These are phyloP conservation scores for Margaritispora aquatica DNA, from an alignment of 495 filamentous ascomycete species.

Conservation along the genomic window DNA sequence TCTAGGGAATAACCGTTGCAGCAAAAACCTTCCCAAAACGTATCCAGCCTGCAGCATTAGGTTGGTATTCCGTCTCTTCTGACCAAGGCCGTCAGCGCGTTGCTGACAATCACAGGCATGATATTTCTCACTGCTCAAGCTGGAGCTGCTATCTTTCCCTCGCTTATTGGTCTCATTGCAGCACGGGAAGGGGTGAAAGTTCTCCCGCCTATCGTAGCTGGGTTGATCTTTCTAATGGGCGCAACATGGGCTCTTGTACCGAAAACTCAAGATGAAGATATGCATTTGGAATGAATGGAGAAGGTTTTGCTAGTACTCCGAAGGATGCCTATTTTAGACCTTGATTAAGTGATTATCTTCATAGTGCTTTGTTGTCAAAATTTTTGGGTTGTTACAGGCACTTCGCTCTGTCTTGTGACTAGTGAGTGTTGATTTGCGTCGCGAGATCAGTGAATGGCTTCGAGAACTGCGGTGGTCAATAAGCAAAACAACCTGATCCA, in stretches of 20 bases:
- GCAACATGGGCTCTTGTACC: slow-evolving; percentile 42
- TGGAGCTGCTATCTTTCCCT: slow-evolving; percentile 44
- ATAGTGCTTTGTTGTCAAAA: too few relatives aligned
- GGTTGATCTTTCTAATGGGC: slow-evolving; percentile 35
- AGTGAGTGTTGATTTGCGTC: too few relatives aligned
- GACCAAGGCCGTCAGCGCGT: too few relatives aligned
- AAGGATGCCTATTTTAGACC: too few relatives aligned
- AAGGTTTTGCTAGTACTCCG: background rate
- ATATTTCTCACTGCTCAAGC: slow-evolving; percentile 43
- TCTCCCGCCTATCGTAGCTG: slow-evolving; percentile 44
- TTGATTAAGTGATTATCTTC: too few relatives aligned
- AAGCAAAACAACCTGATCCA: too few relatives aligned
- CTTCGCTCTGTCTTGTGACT: too few relatives aligned
- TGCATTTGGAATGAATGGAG: background rate
- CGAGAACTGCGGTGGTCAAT: too few relatives aligned
- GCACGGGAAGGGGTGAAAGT: slow-evolving; percentile 38
- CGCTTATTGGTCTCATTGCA: slow-evolving; percentile 42
- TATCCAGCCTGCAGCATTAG: slow-evolving; percentile 32
- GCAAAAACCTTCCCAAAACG: slow-evolving; percentile 34
- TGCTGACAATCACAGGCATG: slow-evolving; percentile 19
- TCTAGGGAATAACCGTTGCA: slow-evolving; percentile 33
- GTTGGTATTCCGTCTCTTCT: slow-evolving; percentile 11
- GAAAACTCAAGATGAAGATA: background rate
- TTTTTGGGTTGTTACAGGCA: too few relatives aligned
- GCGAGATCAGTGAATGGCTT: too few relatives aligned